These are phyloP conservation scores for Coemansia javaensis DNA, from an alignment of 192 early-diverging fungal species.

Conservation along the genomic window DNA sequence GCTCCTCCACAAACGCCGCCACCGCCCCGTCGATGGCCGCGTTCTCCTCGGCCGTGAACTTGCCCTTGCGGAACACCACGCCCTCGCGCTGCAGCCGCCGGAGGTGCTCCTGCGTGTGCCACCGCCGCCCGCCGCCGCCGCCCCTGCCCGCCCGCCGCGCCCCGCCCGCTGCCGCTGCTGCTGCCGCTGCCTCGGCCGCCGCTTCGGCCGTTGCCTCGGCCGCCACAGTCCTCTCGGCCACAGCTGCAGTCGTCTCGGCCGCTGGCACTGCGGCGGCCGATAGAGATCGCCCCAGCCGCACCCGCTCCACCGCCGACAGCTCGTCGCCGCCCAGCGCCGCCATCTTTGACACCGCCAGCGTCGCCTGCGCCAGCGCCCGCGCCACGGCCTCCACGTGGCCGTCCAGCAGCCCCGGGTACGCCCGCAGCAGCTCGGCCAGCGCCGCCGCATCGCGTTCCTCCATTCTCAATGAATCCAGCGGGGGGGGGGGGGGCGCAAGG, in stretches of 20 bases:
- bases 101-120: conserved; percentile 38
- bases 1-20: conserved; percentile 12
- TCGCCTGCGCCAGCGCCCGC: conserved; percentile 36
- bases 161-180: neutral
- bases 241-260: neutral
- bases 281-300: conserved; percentile 23
- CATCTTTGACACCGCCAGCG: conserved; percentile 22
- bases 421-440: conserved; percentile 31
- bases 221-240: neutral
- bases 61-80: conserved; percentile 44
- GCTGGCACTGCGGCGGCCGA: conserved; percentile 4
- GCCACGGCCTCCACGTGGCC: conserved; percentile 32
- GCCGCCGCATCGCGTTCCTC: conserved; percentile 3
- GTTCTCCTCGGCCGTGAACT: conserved; percentile 42
- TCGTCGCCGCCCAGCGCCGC: conserved; percentile 1
- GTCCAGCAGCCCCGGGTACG: conserved; percentile 38
- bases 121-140: conserved; percentile 11
- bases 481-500: conserved; percentile 21
- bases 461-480: neutral
- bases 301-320: conserved; percentile 20
- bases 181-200: neutral
- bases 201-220: neutral
- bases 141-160: neutral
- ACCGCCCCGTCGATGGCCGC: conserved; percentile 24
- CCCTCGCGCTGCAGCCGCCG: conserved; percentile 33